These are phyloP conservation scores for Peribolospora baueri DNA, from an alignment of 768 basidiomycete species.

Conservation along the genomic window DNA sequence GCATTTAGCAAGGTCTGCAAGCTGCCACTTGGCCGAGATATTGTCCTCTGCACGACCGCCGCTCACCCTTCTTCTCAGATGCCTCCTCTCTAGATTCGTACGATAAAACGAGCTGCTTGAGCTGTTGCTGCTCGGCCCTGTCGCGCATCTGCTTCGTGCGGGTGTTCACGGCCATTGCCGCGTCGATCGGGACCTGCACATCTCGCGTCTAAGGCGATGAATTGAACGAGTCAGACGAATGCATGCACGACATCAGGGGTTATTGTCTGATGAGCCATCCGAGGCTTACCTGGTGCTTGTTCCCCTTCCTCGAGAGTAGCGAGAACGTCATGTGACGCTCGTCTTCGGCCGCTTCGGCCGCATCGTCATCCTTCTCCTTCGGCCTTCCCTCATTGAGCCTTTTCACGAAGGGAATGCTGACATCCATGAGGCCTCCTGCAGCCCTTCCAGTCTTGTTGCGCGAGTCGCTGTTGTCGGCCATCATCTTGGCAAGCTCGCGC, in stretches of 20 bases:
- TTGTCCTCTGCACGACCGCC: no score
- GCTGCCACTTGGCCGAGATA: no score
- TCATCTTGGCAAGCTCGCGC: constrained; percentile 82
- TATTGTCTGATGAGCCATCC: background rate
- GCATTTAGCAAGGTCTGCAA: no score
- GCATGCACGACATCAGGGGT: background rate
- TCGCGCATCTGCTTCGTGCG: constrained; percentile 76
- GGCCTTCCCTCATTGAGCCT: background rate
- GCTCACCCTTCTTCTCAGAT: background rate
- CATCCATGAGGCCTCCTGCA: constrained; percentile 26
- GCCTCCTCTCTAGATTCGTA: constrained; percentile 18
- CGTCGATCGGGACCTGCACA: constrained; percentile 64
- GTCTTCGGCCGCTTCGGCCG: constrained; percentile 16
- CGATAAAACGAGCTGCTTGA: constrained; percentile 80
- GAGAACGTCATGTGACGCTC: constrained; percentile 63
- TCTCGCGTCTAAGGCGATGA: constrained; percentile 38
- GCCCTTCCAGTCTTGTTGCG: background rate
- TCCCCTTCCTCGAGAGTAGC: constrained; percentile 72
- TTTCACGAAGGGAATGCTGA: constrained; percentile 5
- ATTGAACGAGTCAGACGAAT: background rate
- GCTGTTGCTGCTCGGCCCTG: constrained; percentile 84
- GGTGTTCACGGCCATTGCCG: constrained; percentile 72
- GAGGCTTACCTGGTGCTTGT: constrained; percentile 54
- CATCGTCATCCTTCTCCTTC: background rate
- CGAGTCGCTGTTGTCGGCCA: constrained; percentile 47